Conservation (phyloP, 495 filamentous ascomycete genomes). For the Penicillium flavigenum region DNA sequence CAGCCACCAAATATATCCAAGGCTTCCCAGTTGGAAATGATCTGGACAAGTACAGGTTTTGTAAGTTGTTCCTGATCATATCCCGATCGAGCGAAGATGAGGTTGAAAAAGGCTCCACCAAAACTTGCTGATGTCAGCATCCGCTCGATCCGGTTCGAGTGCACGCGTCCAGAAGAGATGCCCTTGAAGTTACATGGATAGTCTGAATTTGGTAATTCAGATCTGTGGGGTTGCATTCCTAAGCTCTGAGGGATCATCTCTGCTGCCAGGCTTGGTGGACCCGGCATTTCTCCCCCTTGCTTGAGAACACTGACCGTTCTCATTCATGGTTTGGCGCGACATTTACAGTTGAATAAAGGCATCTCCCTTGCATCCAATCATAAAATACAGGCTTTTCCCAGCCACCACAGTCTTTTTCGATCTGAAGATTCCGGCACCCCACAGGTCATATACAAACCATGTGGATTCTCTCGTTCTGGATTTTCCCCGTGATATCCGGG, state of each 20-base stretch:
- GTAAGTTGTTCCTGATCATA: not conserved
- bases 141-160: not conserved
- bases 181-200: not conserved
- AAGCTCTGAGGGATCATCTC: not conserved
- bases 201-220: not conserved
- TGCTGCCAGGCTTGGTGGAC: not conserved
- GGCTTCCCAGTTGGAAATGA: slow-evolving; percentile 14
- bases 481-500: slow-evolving; percentile 69
- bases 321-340: not conserved
- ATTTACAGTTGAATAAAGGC: not conserved
- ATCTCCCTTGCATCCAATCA: slow-evolving; percentile 8
- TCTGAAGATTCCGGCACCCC: slow-evolving; percentile 1
- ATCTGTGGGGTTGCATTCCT: slow-evolving; percentile 8
- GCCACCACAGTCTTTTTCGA: not conserved
- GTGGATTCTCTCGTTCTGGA: slow-evolving; percentile 52
- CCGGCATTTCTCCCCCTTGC: slow-evolving; percentile 2
- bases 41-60: no score
- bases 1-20: not conserved
- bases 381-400: not conserved
- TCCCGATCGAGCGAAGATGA: not conserved
- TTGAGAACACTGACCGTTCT: not conserved
- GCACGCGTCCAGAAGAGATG: not conserved
- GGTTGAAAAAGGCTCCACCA: not conserved
- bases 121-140: not conserved
- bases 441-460: slow-evolving; percentile 11